Evolutionary conservation across 768 basidiomycete genomes (phyloP), one percentile per base, ranked within the genome.

Genomic region (Cystofilobasidium bisporidii): DNA sequence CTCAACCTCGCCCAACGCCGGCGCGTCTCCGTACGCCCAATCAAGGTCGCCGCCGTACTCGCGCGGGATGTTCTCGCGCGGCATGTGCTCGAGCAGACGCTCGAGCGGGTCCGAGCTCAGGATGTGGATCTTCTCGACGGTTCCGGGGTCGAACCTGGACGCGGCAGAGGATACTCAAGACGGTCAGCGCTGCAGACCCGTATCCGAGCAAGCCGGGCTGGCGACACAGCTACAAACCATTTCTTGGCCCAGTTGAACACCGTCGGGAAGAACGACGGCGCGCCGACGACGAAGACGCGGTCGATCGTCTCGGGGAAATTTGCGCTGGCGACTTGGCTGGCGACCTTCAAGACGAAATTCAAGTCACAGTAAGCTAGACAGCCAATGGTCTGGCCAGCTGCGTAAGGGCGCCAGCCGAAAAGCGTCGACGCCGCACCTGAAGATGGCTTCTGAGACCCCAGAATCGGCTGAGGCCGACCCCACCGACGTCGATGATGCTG

Each of bases 191-290:
- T n/a, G n/a, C n/a, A n/a, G n/a, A n/a, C n/a, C n/a, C n/a, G n/a
- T n/a, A n/a, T n/a, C n/a, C n/a, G n/a, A n/a, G n/a, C n/a, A n/a
- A n/a, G n/a, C n/a, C 53, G 14, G 17, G 2, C 2, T n/a, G 53
- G 5, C 28, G 53, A 8, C 15, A 26, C 15, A 28, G 55, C 22
- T 11, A 56, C 67, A 30, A 36, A 69, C 68, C 68, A 69, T 36
- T 69, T 69, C 63, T 69, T 69, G 38, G 63, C 68, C 68, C 68
- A 69, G 63, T 65, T 65, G 48, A 60, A 69, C 4, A 69, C 68
- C 17, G 68, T 69, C 32, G 68, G 68, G 63, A 69, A 69, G 57
- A 69, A 69, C 17, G 68, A 69, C 10, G 68, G 68, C 26, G 68
- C 68, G 26, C 68, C 68, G 20, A 69, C 63, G 28, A 69, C 68